These are phyloP conservation scores for Backusella tarrabulga DNA, from an alignment of 192 early-diverging fungal genomes.

Conservation along the genomic window DNA sequence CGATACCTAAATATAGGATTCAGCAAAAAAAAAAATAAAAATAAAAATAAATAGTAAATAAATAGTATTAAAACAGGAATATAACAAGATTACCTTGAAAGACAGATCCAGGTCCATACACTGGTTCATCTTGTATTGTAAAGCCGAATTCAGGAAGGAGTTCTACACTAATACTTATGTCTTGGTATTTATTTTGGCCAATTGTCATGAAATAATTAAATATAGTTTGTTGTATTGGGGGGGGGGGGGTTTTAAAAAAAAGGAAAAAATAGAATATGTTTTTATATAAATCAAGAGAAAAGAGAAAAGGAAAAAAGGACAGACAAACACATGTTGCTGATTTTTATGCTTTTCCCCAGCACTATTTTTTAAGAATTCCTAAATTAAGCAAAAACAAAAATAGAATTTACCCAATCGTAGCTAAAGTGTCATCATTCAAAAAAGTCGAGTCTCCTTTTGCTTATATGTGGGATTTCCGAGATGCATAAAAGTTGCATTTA, in stretches of 20 bases:
- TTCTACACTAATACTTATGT: slow-evolving; percentile 4
- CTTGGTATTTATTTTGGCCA: background rate
- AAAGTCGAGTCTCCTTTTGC: background rate
- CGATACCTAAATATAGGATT: slow-evolving; percentile 7
- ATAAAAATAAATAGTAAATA: background rate
- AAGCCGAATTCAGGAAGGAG: slow-evolving; percentile 20
- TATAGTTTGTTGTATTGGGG: background rate
- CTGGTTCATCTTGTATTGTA: slow-evolving; percentile 20
- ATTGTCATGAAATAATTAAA: slow-evolving; percentile 18
- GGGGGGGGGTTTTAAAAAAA: background rate
- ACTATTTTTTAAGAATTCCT: background rate
- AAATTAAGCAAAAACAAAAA: background rate
- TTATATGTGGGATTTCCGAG: background rate
- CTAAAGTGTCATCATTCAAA: background rate
- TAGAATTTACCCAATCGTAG: background rate
- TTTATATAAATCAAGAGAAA: background rate
- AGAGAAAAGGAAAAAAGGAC: background rate
- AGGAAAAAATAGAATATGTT: background rate
- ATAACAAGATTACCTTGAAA: slow-evolving; percentile 20
- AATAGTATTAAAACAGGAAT: background rate
- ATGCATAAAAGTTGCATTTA: background rate
- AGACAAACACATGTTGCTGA: background rate
- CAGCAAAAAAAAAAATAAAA: background rate
- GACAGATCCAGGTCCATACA: slow-evolving; percentile 30
- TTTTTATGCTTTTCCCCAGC: slow-evolving; percentile 6